Conservation (phyloP, 108 stramenopile species). For the Fistulifera pelliculosa region DNA sequence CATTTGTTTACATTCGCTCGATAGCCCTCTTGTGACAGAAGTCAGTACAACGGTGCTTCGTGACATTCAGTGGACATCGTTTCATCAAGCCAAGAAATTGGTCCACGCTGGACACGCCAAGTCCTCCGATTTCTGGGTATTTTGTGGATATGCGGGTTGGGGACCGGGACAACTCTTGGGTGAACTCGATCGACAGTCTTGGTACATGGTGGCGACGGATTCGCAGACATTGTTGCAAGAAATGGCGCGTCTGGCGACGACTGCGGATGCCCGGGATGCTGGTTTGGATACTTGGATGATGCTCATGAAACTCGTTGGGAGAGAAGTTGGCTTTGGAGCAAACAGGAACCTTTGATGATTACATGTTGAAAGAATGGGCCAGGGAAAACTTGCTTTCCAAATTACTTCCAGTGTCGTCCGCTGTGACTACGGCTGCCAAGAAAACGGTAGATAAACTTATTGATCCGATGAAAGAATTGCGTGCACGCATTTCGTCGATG, state of each 20-base stretch:
- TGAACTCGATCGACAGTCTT: constrained; percentile 66
- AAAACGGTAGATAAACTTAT: not conserved
- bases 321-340: constrained; percentile 33
- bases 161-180: constrained; percentile 50
- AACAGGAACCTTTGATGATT: constrained; percentile 57
- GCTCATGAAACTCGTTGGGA: constrained; percentile 43
- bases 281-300: constrained; percentile 42
- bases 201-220: constrained; percentile 84
- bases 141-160: constrained; percentile 53
- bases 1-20: constrained; percentile 68
- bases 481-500: constrained; percentile 8
- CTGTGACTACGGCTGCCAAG: not conserved
- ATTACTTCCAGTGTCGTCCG: not conserved
- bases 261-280: constrained; percentile 35
- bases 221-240: constrained; percentile 55
- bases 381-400: constrained; percentile 44
- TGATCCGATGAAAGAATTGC: constrained; percentile 6
- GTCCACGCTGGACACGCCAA: constrained; percentile 36
- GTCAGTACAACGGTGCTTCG: constrained; percentile 64
- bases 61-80: constrained; percentile 85
- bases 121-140: constrained; percentile 55
- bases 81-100: constrained; percentile 61
- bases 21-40: constrained; percentile 31
- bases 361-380: constrained; percentile 78
- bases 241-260: constrained; percentile 35